Conservation (phyloP, 2,329 filamentous ascomycete species). For the Xylariaceae sp. region DNA sequence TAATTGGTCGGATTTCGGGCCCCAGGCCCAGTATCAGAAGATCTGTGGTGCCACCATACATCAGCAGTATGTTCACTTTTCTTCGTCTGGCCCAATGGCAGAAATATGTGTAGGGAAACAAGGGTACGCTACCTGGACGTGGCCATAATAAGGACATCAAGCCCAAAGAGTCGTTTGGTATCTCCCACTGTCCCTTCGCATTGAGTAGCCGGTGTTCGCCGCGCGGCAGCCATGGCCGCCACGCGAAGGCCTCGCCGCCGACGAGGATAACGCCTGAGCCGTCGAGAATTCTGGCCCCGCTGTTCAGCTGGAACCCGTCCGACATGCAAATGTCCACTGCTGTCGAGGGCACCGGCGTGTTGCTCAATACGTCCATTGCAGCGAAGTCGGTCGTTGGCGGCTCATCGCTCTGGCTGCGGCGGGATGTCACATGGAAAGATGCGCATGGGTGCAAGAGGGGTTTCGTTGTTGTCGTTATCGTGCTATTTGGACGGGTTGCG, state of each 20-base stretch:
- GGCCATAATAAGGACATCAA: conserved; percentile 82
- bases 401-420: conserved; percentile 27
- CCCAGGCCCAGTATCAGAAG: conserved; percentile 89
- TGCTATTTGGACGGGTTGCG: background rate
- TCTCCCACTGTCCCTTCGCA: conserved; percentile 80
- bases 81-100: background rate
- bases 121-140: conserved; percentile 73
- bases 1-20: conserved; percentile 74
- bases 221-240: conserved; percentile 76
- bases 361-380: conserved; percentile 78
- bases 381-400: conserved; percentile 66
- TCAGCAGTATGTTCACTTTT: conserved; percentile 3
- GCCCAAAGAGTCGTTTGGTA: conserved; percentile 73
- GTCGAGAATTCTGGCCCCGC: conserved; percentile 71
- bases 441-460: conserved; percentile 14
- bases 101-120: background rate
- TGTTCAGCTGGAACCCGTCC: conserved; percentile 87
- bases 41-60: conserved; percentile 57
- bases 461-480: conserved; percentile 11
- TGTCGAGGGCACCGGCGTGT: conserved; percentile 77
- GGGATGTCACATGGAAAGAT: conserved; percentile 33
- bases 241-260: conserved; percentile 85
- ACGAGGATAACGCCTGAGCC: conserved; percentile 79
- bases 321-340: conserved; percentile 81
- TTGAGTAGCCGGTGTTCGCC: conserved; percentile 63